Evolutionary conservation across 106 monocot genomes (phyloP).

Genomic region (Allium fistulosum): DNA sequence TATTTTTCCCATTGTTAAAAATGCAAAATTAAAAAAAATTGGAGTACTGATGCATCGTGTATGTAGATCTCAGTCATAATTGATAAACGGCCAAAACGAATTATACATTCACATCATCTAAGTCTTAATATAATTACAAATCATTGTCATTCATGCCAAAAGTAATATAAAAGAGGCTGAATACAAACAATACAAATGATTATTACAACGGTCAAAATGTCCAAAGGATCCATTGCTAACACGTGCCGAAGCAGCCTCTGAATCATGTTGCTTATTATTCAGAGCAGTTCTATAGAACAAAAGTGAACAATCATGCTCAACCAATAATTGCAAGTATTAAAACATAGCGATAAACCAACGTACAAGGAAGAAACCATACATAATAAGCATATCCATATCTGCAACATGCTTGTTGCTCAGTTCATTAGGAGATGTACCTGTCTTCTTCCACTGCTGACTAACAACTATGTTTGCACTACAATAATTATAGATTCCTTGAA

Average conservation of each 20-base stretch:
- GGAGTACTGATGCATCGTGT: no score
- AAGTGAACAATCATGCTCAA: background rate
- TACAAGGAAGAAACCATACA: slow-evolving; percentile 17
- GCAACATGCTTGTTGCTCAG: slow-evolving; percentile 42
- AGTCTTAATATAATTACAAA: no score
- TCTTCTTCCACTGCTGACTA: slow-evolving; percentile 67
- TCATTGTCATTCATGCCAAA: no score
- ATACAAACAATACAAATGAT: no score
- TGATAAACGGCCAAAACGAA: no score
- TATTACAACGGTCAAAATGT: no score
- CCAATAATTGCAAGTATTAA: background rate
- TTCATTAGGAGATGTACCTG: slow-evolving; percentile 29
- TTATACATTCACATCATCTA: no score
- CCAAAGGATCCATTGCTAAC: background rate
- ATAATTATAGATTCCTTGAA: background rate
- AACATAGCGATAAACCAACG: background rate
- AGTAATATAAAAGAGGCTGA: no score
- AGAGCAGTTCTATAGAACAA: slow-evolving; percentile 28
- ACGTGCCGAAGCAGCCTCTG: slow-evolving; percentile 41
- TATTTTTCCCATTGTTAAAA: no score
- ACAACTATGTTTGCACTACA: slow-evolving; percentile 33
- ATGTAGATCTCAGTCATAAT: no score
- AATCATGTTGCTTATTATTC: slow-evolving; percentile 66
- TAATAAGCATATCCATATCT: slow-evolving; percentile 46
- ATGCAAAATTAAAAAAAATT: no score